Evolutionary conservation across 352 stramenopile genomes (phyloP).

Genomic region (Phytophthora megakarya): DNA sequence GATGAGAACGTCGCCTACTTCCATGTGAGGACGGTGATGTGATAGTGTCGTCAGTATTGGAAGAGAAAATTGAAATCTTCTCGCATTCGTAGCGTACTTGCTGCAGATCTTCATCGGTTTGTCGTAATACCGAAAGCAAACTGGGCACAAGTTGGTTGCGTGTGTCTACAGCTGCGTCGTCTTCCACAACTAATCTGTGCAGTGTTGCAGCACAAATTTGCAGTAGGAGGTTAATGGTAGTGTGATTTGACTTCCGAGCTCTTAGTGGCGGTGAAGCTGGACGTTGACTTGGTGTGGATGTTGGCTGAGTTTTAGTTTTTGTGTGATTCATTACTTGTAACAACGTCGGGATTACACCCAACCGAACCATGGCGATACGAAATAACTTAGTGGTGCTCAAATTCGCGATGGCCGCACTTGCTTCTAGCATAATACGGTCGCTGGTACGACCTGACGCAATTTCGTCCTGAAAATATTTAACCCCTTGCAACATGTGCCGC

Average conservation of each 20-base stretch:
- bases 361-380: constrained; percentile 57
- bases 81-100: constrained; percentile 54
- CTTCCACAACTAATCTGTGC: constrained; percentile 69
- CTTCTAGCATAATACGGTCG: constrained; percentile 59
- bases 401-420: constrained; percentile 67
- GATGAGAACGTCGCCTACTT: constrained; percentile 11
- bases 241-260: constrained; percentile 7
- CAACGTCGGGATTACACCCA: constrained; percentile 58
- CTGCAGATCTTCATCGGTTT: constrained; percentile 69
- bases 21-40: constrained; percentile 8
- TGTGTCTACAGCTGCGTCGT: constrained; percentile 47
- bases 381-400: constrained; percentile 69
- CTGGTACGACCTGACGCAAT: constrained; percentile 42
- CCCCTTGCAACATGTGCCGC: constrained; percentile 60
- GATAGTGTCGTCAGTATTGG: constrained; percentile 4
- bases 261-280: neutral
- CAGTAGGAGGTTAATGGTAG: constrained; percentile 30
- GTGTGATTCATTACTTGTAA: constrained; percentile 42
- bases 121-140: constrained; percentile 55
- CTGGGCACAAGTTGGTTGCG: constrained; percentile 53
- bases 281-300: neutral
- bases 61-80: constrained; percentile 44
- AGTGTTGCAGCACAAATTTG: constrained; percentile 72
- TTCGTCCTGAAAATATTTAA: constrained; percentile 65
- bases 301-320: constrained; percentile 11